Conservation (phyloP, 306 rosid genomes). For the Hippophae tibetana region DNA sequence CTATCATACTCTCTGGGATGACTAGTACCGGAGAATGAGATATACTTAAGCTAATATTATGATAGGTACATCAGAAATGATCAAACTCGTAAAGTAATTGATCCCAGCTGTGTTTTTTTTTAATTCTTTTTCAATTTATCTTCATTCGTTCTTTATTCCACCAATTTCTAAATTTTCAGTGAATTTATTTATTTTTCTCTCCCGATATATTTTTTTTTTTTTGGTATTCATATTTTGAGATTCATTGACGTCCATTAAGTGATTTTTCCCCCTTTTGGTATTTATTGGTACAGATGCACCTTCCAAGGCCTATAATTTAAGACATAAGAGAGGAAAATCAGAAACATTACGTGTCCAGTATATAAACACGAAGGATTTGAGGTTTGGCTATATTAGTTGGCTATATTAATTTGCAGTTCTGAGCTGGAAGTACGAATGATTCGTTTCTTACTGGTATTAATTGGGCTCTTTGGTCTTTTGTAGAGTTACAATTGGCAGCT, state of each 20-base stretch:
- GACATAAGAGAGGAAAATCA: slow-evolving; percentile 88
- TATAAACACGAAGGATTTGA: slow-evolving; percentile 79
- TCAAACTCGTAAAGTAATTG: too few relatives aligned
- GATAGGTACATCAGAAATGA: too few relatives aligned
- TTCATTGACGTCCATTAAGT: background rate
- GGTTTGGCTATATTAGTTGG: slow-evolving; percentile 41
- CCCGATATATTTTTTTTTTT: background rate
- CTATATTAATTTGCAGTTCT: slow-evolving; percentile 7
- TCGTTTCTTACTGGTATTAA: slow-evolving; percentile 15
- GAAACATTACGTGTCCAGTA: slow-evolving; percentile 94
- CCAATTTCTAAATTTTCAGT: background rate
- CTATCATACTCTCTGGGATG: too few relatives aligned
- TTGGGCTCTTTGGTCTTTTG: slow-evolving; percentile 24
- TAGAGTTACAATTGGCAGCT: slow-evolving; percentile 76
- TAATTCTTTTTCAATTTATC: too few relatives aligned
- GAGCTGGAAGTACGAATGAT: slow-evolving; percentile 12
- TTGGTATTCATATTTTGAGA: background rate
- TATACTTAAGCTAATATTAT: too few relatives aligned
- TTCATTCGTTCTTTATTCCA: too few relatives aligned
- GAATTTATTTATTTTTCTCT: background rate
- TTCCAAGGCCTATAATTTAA: slow-evolving; percentile 30
- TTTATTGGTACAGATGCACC: slow-evolving; percentile 41
- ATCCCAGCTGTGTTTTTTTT: too few relatives aligned
- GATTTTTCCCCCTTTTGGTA: slow-evolving; percentile 13
- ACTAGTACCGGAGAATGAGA: too few relatives aligned